phyloP scores from a whole-genome alignment of 768 basidiomycete species.

The Boletus rex-veris region DNA sequence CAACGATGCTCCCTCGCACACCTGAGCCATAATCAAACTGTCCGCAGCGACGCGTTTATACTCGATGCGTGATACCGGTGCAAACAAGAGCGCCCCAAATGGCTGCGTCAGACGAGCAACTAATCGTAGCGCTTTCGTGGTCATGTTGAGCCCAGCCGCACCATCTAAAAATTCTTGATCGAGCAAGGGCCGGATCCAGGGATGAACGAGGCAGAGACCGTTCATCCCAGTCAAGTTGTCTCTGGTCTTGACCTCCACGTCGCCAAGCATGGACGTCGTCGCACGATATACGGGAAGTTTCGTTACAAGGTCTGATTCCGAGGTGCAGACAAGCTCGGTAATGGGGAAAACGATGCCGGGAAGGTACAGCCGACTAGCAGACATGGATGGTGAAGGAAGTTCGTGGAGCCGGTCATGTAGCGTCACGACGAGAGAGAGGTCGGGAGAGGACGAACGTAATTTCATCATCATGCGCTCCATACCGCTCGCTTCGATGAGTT shows the following conservation, averaged over 20 bases:
- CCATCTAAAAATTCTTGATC: not conserved
- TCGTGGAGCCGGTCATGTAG: not conserved
- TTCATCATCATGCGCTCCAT: not conserved
- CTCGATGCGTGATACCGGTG: not conserved
- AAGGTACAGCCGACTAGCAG: not conserved
- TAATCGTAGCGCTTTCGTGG: not conserved
- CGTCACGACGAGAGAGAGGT: not conserved
- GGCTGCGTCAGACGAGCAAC: slow-evolving; percentile 2
- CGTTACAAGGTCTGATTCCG: no score
- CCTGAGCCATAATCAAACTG: not conserved
- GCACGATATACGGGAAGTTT: not conserved
- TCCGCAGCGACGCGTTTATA: slow-evolving; percentile 17
- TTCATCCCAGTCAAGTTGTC: not conserved
- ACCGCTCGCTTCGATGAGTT: not conserved
- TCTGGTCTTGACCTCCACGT: slow-evolving; percentile 4
- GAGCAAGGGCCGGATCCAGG: slow-evolving; percentile 10
- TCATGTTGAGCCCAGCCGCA: not conserved
- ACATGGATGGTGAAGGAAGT: not conserved
- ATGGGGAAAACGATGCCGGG: slow-evolving; percentile 3
- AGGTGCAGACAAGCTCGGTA: not conserved
- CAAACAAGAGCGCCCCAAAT: slow-evolving; percentile 9
- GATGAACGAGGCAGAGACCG: slow-evolving; percentile 6
- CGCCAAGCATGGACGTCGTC: not conserved
- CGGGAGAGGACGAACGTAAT: slow-evolving; percentile 24
- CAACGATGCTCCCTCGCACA: not conserved